Base-by-base conservation (phyloP, 169 alveolate species). In the Plasmodium ovale region DNA sequence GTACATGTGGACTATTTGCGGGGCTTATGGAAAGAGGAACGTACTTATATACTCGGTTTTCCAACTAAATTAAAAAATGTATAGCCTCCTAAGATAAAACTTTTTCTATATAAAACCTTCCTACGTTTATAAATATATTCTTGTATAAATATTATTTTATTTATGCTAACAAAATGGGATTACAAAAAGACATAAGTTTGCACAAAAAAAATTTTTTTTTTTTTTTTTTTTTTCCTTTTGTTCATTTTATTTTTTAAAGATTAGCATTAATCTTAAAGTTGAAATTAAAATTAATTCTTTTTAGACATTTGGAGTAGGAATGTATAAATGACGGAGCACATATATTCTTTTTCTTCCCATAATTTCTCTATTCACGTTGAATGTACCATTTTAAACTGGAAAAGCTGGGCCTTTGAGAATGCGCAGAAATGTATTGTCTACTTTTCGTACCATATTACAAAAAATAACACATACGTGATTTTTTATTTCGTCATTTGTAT, bases 1-100 rank as follows among this genome's bases (percentile, higher is more conserved):
- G 27, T n/a, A 54, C 21, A 54, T 54, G 25, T 54, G 64, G 31
- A 19, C 64, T 16, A 54, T 54, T n/a, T 54, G 64, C 64, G 31
- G 7, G 21, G 14, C 16, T 54, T 54, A 54, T n/a, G 21, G 27
- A 21, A 19, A 54, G 21, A 29, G 64, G 27, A 54, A 54, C 7
- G 27, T 54, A 19, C 7, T 54, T 54, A 16, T 54, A 16, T 7
- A 54, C 21, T n/a, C 21, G 21, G 21, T 7, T 54, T 19, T 14
- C 5, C 5, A 6, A 54, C 14, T 54, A 54, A 54, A 16, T 54
- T 54, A 54, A 54, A 54, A n/a, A 54, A 54, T n/a, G 14, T 54
- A 54, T n/a, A 54, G 27, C 16, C 56, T 47, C n/a, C n/a, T n/a
- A 9, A 39, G 51, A 39, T 39, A 39, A 39, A 39, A 39, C 9